A percentile compares a stretch with the other conserved stretches of the same genome.
phyloP scores from a whole-genome alignment of 2,329 filamentous ascomycete species.

The Aspergillus cejpii region DNA sequence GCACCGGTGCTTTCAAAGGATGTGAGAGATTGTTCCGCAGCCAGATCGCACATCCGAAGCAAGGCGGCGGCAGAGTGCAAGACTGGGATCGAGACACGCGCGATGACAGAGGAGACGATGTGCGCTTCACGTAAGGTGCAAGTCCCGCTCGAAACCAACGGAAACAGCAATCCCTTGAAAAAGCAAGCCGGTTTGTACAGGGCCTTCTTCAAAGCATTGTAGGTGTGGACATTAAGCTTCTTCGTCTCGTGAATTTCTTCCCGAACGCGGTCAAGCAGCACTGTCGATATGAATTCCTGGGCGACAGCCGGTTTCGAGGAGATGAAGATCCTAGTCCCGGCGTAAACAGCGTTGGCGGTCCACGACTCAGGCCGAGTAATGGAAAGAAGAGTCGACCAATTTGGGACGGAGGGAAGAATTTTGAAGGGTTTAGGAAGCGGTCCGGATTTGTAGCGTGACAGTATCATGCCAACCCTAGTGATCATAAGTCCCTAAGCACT shows the following conservation, averaged over 20 bases:
- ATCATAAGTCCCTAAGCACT: slow-evolving; percentile 10
- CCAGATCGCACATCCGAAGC: slow-evolving; percentile 88
- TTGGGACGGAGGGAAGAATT: slow-evolving; percentile 82
- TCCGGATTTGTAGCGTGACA: slow-evolving; percentile 92
- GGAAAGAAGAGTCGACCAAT: slow-evolving; percentile 82
- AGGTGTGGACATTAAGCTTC: slow-evolving; percentile 92
- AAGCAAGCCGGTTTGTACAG: slow-evolving; percentile 93
- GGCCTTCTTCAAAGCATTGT: slow-evolving; percentile 85
- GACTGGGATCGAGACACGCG: slow-evolving; percentile 78
- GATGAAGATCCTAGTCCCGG: slow-evolving; percentile 87
- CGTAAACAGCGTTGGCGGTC: slow-evolving; percentile 77
- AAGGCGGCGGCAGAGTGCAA: slow-evolving; percentile 87
- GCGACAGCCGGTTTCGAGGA: slow-evolving; percentile 72
- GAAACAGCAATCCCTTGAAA: slow-evolving; percentile 94
- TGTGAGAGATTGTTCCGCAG: slow-evolving; percentile 72
- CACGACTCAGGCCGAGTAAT: slow-evolving; percentile 74
- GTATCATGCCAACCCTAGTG: slow-evolving; percentile 68
- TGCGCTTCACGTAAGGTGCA: slow-evolving; percentile 88
- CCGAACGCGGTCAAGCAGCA: slow-evolving; percentile 83
- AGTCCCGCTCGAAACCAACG: slow-evolving; percentile 74
- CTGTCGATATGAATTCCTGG: slow-evolving; percentile 77
- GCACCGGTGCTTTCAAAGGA: slow-evolving; percentile 80
- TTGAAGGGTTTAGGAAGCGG: slow-evolving; percentile 97
- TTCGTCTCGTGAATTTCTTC: slow-evolving; percentile 91
- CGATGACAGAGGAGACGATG: slow-evolving; percentile 81